Base-by-base conservation (phyloP, 371 early-diverging fungal species). In the Haplosporangium sp. region DNA sequence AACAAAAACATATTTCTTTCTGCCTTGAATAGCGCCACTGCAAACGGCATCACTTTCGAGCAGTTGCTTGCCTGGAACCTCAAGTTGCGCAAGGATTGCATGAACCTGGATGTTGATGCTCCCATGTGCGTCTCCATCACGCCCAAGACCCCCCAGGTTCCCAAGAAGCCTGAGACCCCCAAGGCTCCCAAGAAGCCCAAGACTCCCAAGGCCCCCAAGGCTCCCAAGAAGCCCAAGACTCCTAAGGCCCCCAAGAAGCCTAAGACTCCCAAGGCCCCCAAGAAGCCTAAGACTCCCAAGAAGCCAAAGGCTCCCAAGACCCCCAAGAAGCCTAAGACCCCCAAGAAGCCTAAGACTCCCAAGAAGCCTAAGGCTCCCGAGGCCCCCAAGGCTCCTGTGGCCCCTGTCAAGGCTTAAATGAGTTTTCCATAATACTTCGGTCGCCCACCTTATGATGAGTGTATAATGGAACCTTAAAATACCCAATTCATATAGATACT, bases 51-150 rank as follows among this genome's bases (percentile, higher is more conserved):
- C 62, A 74, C 62, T 13, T 68, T 69, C 53, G 10, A 42, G 13
- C 40, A 64, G 21, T 37, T 74, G 58, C 54, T 55, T 36, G 40
- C 20, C 36, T 69, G 69, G 69, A 68, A 69, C 69, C 1, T 37
- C 23, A 64, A 53, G 61, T 38, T 74, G 50, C 23, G 69, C 56
- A 4, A 23, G 37, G 43, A 63, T 38, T 69, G 70, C 63, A 43
- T 11, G 13, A 74, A 71, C 67, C 57, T 71, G 60, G 70, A 70
- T 57, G 57, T 63, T 8, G 65, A 51, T 16, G 54, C 20, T 18
- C 58, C 59, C 46, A 0, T 70, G 16, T 70, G 71, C 45, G 64
- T 70, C 43, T 42, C 42, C 38, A 9, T 45, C 43, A 54, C 29
- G 53, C 60, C 60, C 48, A n/a, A 11, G 18, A 58, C 50, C 18